phyloP scores from a whole-genome alignment of 1,284 basidiomycete genomes.

The Ganoderma lucidum region DNA sequence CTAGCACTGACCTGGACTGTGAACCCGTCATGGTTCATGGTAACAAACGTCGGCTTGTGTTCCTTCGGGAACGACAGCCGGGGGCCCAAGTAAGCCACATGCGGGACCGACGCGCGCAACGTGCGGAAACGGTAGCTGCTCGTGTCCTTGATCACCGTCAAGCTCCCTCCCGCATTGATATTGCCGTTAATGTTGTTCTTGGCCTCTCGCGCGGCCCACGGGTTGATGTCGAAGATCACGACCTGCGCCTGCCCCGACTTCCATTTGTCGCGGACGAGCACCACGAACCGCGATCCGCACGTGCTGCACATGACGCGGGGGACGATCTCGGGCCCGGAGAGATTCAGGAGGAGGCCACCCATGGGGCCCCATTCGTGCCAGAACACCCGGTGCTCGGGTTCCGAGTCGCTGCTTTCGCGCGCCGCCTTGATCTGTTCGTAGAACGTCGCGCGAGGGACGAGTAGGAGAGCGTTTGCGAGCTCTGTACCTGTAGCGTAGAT shows the following conservation, averaged over 20 bases:
- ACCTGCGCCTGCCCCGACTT: not conserved
- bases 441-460: constrained; percentile 19
- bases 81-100: constrained; percentile 12
- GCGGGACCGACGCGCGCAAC: constrained; percentile 10
- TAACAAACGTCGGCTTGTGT: constrained; percentile 17
- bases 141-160: constrained; percentile 4
- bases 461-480: constrained; percentile 10
- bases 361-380: constrained; percentile 24
- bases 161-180: not conserved
- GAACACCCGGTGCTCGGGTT: constrained; percentile 12
- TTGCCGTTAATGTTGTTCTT: not conserved
- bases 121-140: constrained; percentile 7
- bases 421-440: constrained; percentile 6
- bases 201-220: constrained; percentile 9
- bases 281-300: constrained; percentile 13
- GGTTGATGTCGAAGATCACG: constrained; percentile 16
- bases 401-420: not conserved
- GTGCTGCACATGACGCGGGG: constrained; percentile 3
- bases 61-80: constrained; percentile 10
- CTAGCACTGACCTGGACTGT: constrained; percentile 10
- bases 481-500: constrained; percentile 11
- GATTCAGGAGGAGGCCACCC: constrained; percentile 17
- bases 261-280: constrained; percentile 12
- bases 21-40: constrained; percentile 14
- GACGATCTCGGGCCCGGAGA: not conserved